Conservation (phyloP, 148 eudicot species). For the Polygonum aviculare region DNA sequence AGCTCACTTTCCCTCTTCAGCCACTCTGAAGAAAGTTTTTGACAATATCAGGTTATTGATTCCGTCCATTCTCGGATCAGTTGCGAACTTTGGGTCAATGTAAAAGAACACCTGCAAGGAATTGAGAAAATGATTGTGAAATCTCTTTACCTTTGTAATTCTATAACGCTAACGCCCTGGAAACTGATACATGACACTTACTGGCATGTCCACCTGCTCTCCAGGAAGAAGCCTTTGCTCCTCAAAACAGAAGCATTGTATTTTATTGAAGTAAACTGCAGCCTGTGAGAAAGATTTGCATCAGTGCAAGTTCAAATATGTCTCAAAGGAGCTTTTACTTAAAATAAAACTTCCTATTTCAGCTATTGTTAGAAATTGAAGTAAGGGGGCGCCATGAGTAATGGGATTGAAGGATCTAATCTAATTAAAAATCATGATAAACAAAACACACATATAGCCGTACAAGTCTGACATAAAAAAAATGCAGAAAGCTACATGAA, state of each 20-base stretch:
- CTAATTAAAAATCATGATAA: not conserved
- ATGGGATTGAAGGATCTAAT: not conserved
- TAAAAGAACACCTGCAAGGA: slow-evolving; percentile 21
- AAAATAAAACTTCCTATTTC: not conserved
- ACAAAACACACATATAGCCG: not conserved
- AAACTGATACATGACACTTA: slow-evolving; percentile 22
- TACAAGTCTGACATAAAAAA: not conserved
- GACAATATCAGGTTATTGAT: slow-evolving; percentile 58
- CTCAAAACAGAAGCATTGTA: slow-evolving; percentile 95
- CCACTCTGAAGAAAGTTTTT: slow-evolving; percentile 51
- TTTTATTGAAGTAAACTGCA: slow-evolving; percentile 89
- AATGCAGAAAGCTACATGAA: not conserved
- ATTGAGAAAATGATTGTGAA: not conserved
- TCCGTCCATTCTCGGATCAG: slow-evolving; percentile 63
- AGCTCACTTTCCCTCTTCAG: slow-evolving; percentile 23
- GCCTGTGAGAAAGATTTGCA: slow-evolving; percentile 40
- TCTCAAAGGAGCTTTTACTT: not conserved
- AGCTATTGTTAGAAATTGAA: not conserved
- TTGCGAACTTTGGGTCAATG: slow-evolving; percentile 39
- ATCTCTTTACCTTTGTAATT: not conserved
- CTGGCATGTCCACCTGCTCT: slow-evolving; percentile 99
- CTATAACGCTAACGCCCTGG: not conserved
- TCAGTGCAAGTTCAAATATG: not conserved
- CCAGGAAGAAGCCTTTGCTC: slow-evolving; percentile 96
- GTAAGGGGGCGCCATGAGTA: not conserved